Base-by-base conservation (phyloP, 2,329 filamentous ascomycete species). In the Aureobasidium sp. region DNA sequence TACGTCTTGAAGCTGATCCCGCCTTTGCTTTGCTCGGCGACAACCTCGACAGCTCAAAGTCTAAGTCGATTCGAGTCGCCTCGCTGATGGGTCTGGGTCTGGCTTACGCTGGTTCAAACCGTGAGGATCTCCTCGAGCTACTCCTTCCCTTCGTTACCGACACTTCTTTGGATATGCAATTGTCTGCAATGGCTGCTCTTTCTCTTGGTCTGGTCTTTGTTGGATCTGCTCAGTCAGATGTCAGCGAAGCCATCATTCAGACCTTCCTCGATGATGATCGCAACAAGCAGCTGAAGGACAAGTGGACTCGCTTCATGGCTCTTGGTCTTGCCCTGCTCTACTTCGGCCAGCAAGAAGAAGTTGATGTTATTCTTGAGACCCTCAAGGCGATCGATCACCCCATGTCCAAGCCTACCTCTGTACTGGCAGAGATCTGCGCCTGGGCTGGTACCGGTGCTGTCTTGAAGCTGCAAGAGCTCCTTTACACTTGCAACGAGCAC, bases 401-500 rank as follows among this genome's bases (percentile, higher is more conserved):
- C 27, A 96, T 97, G 87, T 90, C 92, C 24, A 94, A 94, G 77
- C 90, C 94, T n/a, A 96, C 93, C 1, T 89, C 90, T 1, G 90
- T 97, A 6, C 84, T 99, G 65, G 92, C 92, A 17, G 93, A 96
- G 71, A 96, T 97, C 62, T 99, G 95, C 72, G 94, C 94, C 4
- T 99, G 93, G 92, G 94, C 94, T 55, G 94, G 94, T 63, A 99
- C 95, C 50, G 94, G 95, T 66, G 93, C 94, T 9, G 94, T 99
- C 63, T 80, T 99, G 68, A 99, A 99, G 82, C 86, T 99, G 61
- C 94, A 99, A 76, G 92, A 97, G 76, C 84, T 99, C 64, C 85
- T 99, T 48, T 94, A 97, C 76, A 93, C 97, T 71, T 99, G 94
- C 81, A 97, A 97, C 71, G 93, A 97, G 76, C 91, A 96, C 71